These are phyloP conservation scores for Cladosporium sp. DNA, from an alignment of 2,329 filamentous ascomycete species.

Conservation along the genomic window DNA sequence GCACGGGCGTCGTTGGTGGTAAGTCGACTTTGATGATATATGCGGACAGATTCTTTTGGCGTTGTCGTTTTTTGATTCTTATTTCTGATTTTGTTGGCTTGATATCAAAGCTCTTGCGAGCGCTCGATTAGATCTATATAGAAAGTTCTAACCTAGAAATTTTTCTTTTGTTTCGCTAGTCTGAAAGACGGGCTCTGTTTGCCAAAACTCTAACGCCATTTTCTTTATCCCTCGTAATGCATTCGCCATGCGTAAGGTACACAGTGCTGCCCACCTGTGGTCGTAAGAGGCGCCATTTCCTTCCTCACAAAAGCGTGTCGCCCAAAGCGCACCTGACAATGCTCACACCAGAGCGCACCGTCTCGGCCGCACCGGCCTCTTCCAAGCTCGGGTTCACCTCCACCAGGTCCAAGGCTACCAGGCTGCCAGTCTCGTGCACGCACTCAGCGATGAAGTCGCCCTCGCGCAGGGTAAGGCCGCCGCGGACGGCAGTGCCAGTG, in stretches of 20 bases:
- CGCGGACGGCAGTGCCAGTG: conserved; percentile 90
- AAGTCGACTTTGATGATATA: no score
- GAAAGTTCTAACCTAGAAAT: background rate
- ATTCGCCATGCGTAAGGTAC: background rate
- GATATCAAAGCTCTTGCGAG: background rate
- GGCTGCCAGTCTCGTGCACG: conserved; percentile 52
- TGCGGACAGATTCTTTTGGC: no score
- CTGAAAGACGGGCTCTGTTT: background rate
- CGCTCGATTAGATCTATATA: background rate
- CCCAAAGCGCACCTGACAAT: conserved; percentile 87
- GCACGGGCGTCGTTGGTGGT: no score
- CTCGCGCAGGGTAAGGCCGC: conserved; percentile 87
- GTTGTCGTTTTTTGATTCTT: no score
- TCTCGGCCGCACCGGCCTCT: conserved; percentile 67
- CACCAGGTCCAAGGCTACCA: conserved; percentile 55
- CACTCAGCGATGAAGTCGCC: conserved; percentile 91
- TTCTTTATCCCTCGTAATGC: background rate
- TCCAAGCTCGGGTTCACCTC: conserved; percentile 49
- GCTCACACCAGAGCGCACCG: conserved; percentile 83
- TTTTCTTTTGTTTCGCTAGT: background rate
- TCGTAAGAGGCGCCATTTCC: no score
- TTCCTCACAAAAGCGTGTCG: conserved; percentile 76
- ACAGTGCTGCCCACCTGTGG: no score
- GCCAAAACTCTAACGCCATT: background rate
- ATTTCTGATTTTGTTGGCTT: no score